Evolutionary conservation across 352 stramenopile species (phyloP).

Genomic region (Ophiocytium majus): DNA sequence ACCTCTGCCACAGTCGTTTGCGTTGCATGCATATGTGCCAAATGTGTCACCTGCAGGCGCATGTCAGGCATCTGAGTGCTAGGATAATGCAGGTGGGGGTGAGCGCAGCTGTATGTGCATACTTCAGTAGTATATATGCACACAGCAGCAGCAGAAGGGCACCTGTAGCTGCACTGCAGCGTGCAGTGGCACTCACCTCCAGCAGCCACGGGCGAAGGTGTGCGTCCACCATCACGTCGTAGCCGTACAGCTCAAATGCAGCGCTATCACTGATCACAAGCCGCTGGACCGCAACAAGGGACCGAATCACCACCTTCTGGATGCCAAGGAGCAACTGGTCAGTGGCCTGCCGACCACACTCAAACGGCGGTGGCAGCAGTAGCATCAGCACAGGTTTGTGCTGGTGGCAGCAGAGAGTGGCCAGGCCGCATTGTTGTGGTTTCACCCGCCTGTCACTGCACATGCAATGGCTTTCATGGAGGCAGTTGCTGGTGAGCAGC

Average conservation of each 20-base stretch:
- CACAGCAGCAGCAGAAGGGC: not conserved
- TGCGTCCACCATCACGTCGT: conserved; percentile 86
- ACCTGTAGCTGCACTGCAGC: not conserved
- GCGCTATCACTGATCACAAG: conserved; percentile 84
- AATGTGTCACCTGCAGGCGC: not conserved
- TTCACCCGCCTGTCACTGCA: no score
- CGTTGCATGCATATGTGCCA: no score
- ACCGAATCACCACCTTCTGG: conserved; percentile 57
- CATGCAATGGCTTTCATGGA: no score
- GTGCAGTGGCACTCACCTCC: conserved; percentile 71
- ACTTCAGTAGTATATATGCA: not conserved
- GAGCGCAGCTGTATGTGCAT: not conserved
- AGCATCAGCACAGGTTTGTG: no score
- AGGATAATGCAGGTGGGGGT: not conserved
- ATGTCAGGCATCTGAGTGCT: not conserved
- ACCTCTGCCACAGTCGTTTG: no score
- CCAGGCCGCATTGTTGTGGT: no score
- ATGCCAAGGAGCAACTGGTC: conserved; percentile 75
- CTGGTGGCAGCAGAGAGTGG: no score
- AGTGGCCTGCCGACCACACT: conserved; percentile 61
- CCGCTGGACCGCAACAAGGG: conserved; percentile 67
- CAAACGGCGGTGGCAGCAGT: no score
- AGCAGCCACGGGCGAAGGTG: conserved; percentile 83
- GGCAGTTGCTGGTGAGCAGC: no score
- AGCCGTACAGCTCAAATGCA: conserved; percentile 88